Evolutionary conservation across 2,329 filamentous ascomycete genomes (phyloP).

Genomic region (Diplodia seriata): DNA sequence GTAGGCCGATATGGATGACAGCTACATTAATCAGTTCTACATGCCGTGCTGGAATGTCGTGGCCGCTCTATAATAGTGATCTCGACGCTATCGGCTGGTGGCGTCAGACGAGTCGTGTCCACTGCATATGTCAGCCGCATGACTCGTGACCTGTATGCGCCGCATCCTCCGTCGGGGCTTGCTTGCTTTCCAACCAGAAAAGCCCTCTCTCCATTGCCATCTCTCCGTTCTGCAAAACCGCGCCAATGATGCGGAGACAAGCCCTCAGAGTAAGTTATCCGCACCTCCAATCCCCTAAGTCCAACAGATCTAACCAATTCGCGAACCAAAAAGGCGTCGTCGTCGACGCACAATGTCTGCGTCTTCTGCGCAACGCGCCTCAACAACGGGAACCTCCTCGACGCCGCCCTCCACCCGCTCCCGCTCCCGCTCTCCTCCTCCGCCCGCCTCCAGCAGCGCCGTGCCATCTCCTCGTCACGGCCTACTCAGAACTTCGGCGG

Average conservation of each 20-base stretch:
- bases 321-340: constrained; percentile 39
- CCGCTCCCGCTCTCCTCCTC: neutral
- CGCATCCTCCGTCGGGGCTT: neutral
- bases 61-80: neutral
- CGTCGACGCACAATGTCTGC: constrained; percentile 47
- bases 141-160: constrained; percentile 16
- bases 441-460: constrained; percentile 38
- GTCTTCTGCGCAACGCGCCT: constrained; percentile 49
- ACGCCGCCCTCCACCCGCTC: constrained; percentile 33
- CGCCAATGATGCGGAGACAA: constrained; percentile 26
- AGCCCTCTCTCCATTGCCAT: neutral
- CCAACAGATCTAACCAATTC: neutral
- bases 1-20: neutral
- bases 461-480: constrained; percentile 36
- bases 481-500: neutral
- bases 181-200: neutral
- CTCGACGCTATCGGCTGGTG: neutral
- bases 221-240: neutral
- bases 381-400: constrained; percentile 34
- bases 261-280: constrained; percentile 4
- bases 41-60: neutral
- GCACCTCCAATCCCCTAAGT: neutral
- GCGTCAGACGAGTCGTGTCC: constrained; percentile 2
- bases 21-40: neutral
- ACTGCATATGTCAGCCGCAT: constrained; percentile 3